Percentiles rank a stretch among this genome's conserved stretches.
These are phyloP conservation scores for Boletus bicolor DNA, from an alignment of 768 basidiomycete genomes.

Conservation along the genomic window DNA sequence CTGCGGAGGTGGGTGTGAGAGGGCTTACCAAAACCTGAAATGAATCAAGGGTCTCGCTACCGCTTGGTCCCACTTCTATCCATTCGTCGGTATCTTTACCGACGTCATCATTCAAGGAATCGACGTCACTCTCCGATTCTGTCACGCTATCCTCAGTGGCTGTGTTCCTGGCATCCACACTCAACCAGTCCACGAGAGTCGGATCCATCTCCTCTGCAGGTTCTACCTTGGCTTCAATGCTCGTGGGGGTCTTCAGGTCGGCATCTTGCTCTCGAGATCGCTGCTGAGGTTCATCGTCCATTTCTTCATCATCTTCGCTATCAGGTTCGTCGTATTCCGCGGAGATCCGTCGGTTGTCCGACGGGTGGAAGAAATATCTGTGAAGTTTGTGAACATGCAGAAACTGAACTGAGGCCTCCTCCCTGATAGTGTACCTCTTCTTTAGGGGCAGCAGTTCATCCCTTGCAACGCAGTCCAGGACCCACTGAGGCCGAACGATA, in stretches of 20 bases:
- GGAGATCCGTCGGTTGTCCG: constrained; percentile 42
- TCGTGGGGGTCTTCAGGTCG: not conserved
- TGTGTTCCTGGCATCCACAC: constrained; percentile 40
- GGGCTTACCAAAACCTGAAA: constrained; percentile 11
- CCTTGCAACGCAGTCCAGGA: constrained; percentile 69
- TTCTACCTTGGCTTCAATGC: constrained; percentile 20
- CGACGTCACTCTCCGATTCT: constrained; percentile 61
- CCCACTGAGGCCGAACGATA: constrained; percentile 79
- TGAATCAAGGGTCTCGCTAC: constrained; percentile 23
- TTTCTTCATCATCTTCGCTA: constrained; percentile 31
- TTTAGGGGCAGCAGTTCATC: constrained; percentile 56
- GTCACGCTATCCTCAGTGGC: constrained; percentile 35
- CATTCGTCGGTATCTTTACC: constrained; percentile 39
- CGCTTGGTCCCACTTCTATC: constrained; percentile 26
- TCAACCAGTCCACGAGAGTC: constrained; percentile 58
- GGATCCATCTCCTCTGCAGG: constrained; percentile 43
- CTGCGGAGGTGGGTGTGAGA: too few relatives aligned
- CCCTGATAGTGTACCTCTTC: constrained; percentile 51
- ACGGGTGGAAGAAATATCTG: constrained; percentile 82
- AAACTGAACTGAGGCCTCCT: not conserved
- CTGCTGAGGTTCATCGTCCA: constrained; percentile 7
- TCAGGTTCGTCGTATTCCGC: constrained; percentile 51
- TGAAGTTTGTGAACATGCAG: not conserved
- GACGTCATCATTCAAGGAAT: constrained; percentile 66
- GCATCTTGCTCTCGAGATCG: constrained; percentile 20